Evolutionary conservation across 2,329 filamentous ascomycete species (phyloP).

Genomic region (Nakataea oryzae): DNA sequence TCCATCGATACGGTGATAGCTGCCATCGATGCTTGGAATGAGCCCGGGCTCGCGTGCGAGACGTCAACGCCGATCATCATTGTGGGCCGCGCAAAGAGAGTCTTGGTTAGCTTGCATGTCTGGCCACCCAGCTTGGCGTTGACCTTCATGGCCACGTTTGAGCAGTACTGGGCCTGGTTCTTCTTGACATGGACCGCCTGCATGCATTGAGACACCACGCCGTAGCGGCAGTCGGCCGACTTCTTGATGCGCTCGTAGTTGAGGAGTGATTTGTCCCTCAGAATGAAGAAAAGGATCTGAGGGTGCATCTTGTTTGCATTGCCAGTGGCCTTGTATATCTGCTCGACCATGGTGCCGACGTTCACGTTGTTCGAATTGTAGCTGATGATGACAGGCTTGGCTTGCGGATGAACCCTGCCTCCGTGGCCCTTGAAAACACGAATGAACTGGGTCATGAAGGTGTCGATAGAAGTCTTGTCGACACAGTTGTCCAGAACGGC

Average conservation of each 20-base stretch:
- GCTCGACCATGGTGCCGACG: constrained; percentile 38
- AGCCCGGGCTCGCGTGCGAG: constrained; percentile 68
- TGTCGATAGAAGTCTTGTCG: constrained; percentile 40
- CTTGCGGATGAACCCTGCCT: constrained; percentile 28
- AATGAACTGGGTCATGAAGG: constrained; percentile 47
- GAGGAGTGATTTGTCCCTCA: constrained; percentile 59
- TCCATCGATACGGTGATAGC: constrained; percentile 81
- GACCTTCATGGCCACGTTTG: constrained; percentile 93
- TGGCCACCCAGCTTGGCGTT: constrained; percentile 89
- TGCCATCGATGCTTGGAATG: constrained; percentile 62
- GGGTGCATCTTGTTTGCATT: constrained; percentile 46
- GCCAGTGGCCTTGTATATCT: constrained; percentile 44
- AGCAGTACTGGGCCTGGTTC: constrained; percentile 72
- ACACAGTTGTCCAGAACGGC: constrained; percentile 51
- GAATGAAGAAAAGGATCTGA: constrained; percentile 70
- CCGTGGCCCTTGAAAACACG: constrained; percentile 38
- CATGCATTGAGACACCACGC: constrained; percentile 77
- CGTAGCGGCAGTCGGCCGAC: constrained; percentile 73
- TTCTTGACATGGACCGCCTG: constrained; percentile 58
- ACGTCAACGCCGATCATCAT: constrained; percentile 90
- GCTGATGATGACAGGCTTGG: constrained; percentile 15
- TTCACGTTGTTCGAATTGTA: constrained; percentile 17
- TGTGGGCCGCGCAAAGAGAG: constrained; percentile 45
- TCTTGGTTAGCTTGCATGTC: constrained; percentile 35
- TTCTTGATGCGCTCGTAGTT: constrained; percentile 84